Evolutionary conservation across 768 basidiomycete genomes (phyloP).

Genomic region (Agrocybe praecox): DNA sequence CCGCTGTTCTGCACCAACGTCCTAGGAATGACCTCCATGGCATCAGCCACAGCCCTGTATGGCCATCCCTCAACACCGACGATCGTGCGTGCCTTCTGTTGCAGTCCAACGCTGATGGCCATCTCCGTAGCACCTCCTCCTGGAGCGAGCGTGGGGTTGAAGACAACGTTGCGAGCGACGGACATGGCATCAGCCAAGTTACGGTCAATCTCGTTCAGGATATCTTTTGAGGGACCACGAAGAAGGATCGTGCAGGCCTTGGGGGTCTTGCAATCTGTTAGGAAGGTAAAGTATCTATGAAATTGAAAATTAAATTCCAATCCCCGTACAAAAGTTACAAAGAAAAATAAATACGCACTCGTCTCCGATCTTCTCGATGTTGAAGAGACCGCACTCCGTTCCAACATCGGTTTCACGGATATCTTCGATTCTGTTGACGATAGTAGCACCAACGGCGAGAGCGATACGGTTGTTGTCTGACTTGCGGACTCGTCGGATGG

Average conservation of each 20-base stretch:
- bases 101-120: constrained; percentile 91
- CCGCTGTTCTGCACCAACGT: constrained; percentile 95
- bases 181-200: constrained; percentile 98
- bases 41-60: constrained; percentile 90
- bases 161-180: constrained; percentile 95
- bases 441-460: constrained; percentile 92
- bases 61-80: constrained; percentile 92
- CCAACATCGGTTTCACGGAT: constrained; percentile 91
- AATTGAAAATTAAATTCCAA: neutral
- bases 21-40: constrained; percentile 96
- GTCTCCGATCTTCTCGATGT: constrained; percentile 96
- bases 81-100: constrained; percentile 75
- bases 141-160: constrained; percentile 92
- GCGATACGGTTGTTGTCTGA: constrained; percentile 99
- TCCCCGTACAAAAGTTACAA: constrained; percentile 11
- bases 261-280: constrained; percentile 86
- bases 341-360: constrained; percentile 64
- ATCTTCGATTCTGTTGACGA: constrained; percentile 96
- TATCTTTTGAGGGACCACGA: constrained; percentile 97
- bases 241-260: constrained; percentile 99
- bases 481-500: constrained; percentile 95
- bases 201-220: constrained; percentile 96
- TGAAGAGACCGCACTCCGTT: constrained; percentile 92
- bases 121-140: constrained; percentile 99
- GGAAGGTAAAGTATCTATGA: constrained; percentile 91